Evolutionary conservation across 768 basidiomycete species (phyloP), one percentile per base, ranked within the genome.

Genomic region (Leccinum imitatum): DNA sequence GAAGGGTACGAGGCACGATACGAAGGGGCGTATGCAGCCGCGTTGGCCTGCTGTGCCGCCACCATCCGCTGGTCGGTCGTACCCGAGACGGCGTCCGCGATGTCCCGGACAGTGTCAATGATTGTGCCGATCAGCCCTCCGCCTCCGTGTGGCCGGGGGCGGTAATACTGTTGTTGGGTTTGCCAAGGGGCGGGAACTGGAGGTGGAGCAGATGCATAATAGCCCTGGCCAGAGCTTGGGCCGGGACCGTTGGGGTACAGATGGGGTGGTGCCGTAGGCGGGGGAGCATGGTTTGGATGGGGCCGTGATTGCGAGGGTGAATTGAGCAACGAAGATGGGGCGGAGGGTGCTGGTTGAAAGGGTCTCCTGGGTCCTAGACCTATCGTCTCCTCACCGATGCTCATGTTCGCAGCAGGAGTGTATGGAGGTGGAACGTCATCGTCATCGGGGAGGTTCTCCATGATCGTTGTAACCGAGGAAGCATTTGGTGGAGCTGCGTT

Each of bases 381-480:
- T 2, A 91, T 61, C 0, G 87, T 84, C 1, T 78, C 73, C 67
- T 92, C 90, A 14, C 88, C 90, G 14, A 77, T 53, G 50, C 87
- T 90, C 17, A 76, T 51, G 51, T 86, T 80, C 3, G 89, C 81
- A 2, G 78, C 63, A 0, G 83, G 75, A 0, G 89, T 89, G 65
- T 91, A 92, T 1, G 89, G 84, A 1, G 90, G 90, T 1, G 89
- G 90, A 11, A 77, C 73, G 19, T 86, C 85, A n/a, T 86, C 86
- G 2, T 75, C 69, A 11, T 51, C 50, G 13, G 15, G 14, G 27
- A 80, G 61, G n/a, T n/a, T 2, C 3, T 62, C 59, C 27, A 5
- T 3, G 27, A 56, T 46, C 6, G 9, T 11, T 6, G 5, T 23
- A 3, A 3, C 2, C 1, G 15, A 11, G 3, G 37, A 27, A 4